Evolutionary conservation across 2,329 filamentous ascomycete species (phyloP).

Genomic region (Amesomyces nigricolor): DNA sequence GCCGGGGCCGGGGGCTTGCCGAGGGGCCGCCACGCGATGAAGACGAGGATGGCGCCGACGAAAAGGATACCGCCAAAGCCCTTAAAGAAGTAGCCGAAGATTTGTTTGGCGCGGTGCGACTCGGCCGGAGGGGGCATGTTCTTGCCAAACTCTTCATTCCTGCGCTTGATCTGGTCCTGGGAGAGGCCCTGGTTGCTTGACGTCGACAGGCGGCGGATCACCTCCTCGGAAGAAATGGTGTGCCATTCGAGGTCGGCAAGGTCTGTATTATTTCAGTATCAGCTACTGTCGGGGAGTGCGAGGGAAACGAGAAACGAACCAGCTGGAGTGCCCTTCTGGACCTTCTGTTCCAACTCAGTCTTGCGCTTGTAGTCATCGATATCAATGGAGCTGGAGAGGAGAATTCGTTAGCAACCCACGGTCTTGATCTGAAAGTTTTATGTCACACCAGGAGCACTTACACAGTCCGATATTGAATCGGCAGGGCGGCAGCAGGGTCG

Average conservation of each 20-base stretch:
- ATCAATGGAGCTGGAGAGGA: slow-evolving; percentile 41
- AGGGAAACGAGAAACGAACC: slow-evolving; percentile 29
- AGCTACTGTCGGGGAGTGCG: slow-evolving; percentile 4
- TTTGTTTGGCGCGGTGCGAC: slow-evolving; percentile 51
- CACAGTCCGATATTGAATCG: slow-evolving; percentile 52
- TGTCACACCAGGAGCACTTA: slow-evolving; percentile 30
- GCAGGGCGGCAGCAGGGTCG: slow-evolving; percentile 39
- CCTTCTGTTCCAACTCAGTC: slow-evolving; percentile 36
- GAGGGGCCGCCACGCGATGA: slow-evolving; percentile 70
- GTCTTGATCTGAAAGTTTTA: not conserved
- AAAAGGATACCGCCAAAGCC: slow-evolving; percentile 70
- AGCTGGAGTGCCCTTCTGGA: slow-evolving; percentile 40
- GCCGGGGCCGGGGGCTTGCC: slow-evolving; percentile 63
- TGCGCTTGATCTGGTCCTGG: slow-evolving; percentile 48
- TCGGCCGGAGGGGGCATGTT: slow-evolving; percentile 64
- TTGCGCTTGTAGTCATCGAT: slow-evolving; percentile 50
- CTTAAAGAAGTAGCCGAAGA: slow-evolving; percentile 67
- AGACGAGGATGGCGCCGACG: slow-evolving; percentile 63
- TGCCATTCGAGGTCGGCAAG: slow-evolving; percentile 65
- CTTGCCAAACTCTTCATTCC: slow-evolving; percentile 55
- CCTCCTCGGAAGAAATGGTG: slow-evolving; percentile 49
- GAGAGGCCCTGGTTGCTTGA: slow-evolving; percentile 56
- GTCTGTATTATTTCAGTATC: slow-evolving; percentile 36
- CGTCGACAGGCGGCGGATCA: slow-evolving; percentile 54
- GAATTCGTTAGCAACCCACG: not conserved